A percentile compares a stretch with the other conserved stretches of the same genome.
These are phyloP conservation scores for Blastosporella zonata DNA, from an alignment of 1,284 basidiomycete genomes.

Conservation along the genomic window DNA sequence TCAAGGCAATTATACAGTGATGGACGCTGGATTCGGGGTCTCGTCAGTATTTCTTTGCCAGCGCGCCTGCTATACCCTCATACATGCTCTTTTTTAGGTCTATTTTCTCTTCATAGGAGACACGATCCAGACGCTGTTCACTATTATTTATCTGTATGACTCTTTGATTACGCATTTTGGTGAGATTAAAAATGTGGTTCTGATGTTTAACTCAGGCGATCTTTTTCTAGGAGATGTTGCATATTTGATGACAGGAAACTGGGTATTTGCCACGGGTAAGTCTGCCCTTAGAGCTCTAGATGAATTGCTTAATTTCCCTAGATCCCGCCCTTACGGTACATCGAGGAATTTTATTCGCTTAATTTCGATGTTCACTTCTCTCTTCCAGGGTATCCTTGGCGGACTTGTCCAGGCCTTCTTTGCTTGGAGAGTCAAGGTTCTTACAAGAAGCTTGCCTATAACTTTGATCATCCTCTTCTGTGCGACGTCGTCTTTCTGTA, in stretches of 20 bases:
- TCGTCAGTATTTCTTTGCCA: slow-evolving; percentile 5
- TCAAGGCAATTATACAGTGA: slow-evolving; percentile 7
- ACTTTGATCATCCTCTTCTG: slow-evolving; percentile 17
- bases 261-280: slow-evolving; percentile 36
- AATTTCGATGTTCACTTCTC: background rate
- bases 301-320: slow-evolving; percentile 8
- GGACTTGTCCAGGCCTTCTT: slow-evolving; percentile 34
- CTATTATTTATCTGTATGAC: slow-evolving; percentile 32
- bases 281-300: background rate
- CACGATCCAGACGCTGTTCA: slow-evolving; percentile 35
- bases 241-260: slow-evolving; percentile 31
- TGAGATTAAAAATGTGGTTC: slow-evolving; percentile 11
- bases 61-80: background rate
- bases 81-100: slow-evolving; percentile 22
- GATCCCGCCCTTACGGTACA: slow-evolving; percentile 35
- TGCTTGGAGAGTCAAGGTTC: slow-evolving; percentile 33
- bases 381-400: slow-evolving; percentile 31
- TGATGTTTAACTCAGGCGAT: background rate
- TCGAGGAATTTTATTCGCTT: background rate
- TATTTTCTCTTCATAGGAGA: slow-evolving; percentile 33
- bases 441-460: slow-evolving; percentile 24
- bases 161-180: slow-evolving; percentile 35
- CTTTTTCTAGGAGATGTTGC: slow-evolving; percentile 24
- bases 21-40: slow-evolving; percentile 1
- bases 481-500: slow-evolving; percentile 16